Evolutionary conservation across 441 rosid genomes (phyloP).

Genomic region (Adansonia grandidieri): DNA sequence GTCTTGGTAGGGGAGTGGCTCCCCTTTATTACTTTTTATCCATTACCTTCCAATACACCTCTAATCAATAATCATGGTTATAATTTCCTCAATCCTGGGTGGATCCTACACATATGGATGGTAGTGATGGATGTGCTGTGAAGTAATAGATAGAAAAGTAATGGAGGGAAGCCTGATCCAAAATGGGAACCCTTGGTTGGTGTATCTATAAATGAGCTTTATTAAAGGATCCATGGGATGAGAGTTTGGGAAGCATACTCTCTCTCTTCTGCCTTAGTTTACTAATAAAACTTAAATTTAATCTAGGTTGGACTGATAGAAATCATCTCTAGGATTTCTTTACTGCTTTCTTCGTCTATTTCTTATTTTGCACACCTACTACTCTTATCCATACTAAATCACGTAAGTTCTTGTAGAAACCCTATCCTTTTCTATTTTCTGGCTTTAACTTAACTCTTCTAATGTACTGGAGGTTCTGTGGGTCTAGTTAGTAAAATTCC

Average conservation of each 20-base stretch:
- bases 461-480: not conserved
- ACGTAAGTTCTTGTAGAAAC: not conserved
- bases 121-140: not conserved
- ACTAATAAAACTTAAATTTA: not conserved
- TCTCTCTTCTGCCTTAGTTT: not conserved
- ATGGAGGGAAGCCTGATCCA: not conserved
- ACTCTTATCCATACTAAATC: not conserved
- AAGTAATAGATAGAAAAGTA: not conserved
- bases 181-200: not conserved
- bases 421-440: not conserved
- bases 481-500: not conserved
- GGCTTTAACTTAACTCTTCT: not conserved
- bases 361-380: not conserved
- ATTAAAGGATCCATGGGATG: not conserved
- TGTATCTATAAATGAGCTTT: not conserved
- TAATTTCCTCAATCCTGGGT: not conserved
- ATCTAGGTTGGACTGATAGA: not conserved
- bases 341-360: not conserved
- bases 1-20: not conserved
- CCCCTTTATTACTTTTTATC: not conserved
- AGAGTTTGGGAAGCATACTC: not conserved
- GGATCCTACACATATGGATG: not conserved
- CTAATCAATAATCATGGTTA: not conserved
- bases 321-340: not conserved
- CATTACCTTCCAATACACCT: not conserved